Evolutionary conservation across 495 filamentous ascomycete species (phyloP).

Genomic region (Talaromyces borbonicus): DNA sequence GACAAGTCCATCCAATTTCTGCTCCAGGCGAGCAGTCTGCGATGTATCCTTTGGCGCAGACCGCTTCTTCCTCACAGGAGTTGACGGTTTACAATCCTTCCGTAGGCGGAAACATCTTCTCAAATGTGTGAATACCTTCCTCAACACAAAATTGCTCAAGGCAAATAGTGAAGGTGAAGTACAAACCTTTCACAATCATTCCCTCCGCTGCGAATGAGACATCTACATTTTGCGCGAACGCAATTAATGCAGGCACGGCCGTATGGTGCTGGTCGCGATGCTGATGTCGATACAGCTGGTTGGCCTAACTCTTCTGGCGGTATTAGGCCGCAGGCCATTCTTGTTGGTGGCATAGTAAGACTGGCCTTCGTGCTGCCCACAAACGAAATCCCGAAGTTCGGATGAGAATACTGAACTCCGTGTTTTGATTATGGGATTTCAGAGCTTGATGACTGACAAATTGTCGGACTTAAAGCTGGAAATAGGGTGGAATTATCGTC

Average conservation of each 20-base stretch:
- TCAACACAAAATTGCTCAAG: neutral
- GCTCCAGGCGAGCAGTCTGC: conserved; percentile 27
- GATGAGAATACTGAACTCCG: too few species aligned
- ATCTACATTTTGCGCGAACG: conserved; percentile 41
- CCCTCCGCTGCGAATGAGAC: conserved; percentile 26
- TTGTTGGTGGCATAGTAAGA: too few species aligned
- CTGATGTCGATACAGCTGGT: neutral
- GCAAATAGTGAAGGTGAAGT: neutral
- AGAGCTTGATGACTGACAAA: too few species aligned
- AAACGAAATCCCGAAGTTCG: too few species aligned
- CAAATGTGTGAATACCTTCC: too few species aligned
- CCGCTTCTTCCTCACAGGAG: conserved; percentile 16
- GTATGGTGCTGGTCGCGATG: conserved; percentile 24
- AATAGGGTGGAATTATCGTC: too few species aligned
- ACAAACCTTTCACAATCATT: conserved; percentile 32
- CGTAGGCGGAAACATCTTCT: conserved; percentile 33
- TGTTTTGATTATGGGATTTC: too few species aligned
- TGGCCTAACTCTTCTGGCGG: neutral
- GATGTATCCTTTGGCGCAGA: conserved; percentile 3
- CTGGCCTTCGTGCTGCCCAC: too few species aligned
- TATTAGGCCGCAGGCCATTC: neutral
- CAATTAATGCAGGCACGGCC: conserved; percentile 43
- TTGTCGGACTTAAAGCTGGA: too few species aligned
- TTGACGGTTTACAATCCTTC: conserved; percentile 23
- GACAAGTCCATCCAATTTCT: conserved; percentile 37